Evolutionary conservation across 2,329 filamentous ascomycete genomes (phyloP).

Genomic region (Catunica adiposa): DNA sequence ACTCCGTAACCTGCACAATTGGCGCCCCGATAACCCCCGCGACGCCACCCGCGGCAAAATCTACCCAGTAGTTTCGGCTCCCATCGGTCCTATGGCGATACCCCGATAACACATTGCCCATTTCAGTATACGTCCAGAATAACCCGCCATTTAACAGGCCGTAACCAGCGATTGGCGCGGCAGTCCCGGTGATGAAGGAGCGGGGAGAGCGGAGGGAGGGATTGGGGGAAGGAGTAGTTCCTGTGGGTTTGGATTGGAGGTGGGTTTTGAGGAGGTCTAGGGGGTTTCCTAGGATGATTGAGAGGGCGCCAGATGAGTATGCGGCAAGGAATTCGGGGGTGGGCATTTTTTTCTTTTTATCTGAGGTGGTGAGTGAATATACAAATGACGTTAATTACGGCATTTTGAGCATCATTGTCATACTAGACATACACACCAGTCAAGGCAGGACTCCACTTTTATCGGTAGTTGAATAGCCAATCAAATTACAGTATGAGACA

Average conservation of each 20-base stretch:
- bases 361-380: neutral
- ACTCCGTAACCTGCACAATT: conserved; percentile 76
- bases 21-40: conserved; percentile 71
- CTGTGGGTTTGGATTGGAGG: conserved; percentile 36
- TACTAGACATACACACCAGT: no score
- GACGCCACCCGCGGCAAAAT: conserved; percentile 51
- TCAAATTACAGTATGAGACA: no score
- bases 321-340: conserved; percentile 88
- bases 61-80: neutral
- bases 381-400: no score
- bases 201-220: conserved; percentile 16
- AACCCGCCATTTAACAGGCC: conserved; percentile 81
- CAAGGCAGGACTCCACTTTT: no score
- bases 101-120: conserved; percentile 43
- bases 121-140: conserved; percentile 80
- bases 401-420: no score
- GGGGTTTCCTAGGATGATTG: conserved; percentile 80
- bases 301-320: conserved; percentile 70
- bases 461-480: no score
- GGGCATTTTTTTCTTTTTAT: conserved; percentile 26
- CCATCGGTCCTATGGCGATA: neutral
- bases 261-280: conserved; percentile 50
- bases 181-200: conserved; percentile 45
- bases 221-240: neutral
- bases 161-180: conserved; percentile 76